Percentiles rank a stretch among this genome's conserved stretches.
These are phyloP conservation scores for Fusarium kyushuense DNA, from an alignment of 2,329 filamentous ascomycete genomes.

Conservation along the genomic window DNA sequence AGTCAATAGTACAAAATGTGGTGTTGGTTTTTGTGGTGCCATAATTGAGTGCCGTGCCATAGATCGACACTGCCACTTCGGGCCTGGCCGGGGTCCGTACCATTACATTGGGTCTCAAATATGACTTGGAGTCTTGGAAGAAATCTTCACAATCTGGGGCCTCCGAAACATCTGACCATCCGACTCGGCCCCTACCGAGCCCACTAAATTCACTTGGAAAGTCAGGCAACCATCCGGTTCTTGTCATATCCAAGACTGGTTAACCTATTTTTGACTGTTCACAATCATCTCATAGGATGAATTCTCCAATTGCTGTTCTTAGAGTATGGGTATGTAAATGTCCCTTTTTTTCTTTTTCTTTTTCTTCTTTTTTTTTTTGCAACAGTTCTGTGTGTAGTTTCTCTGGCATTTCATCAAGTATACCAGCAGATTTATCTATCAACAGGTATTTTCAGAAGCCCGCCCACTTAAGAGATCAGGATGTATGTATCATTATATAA, in stretches of 20 bases:
- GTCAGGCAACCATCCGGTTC: conserved; percentile 31
- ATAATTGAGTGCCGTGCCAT: conserved; percentile 9
- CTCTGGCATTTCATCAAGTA: too few relatives aligned
- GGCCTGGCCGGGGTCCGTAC: conserved; percentile 34
- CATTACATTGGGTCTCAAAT: background rate
- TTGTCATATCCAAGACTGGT: background rate
- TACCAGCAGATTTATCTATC: too few relatives aligned
- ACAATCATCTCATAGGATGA: background rate
- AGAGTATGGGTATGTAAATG: too few relatives aligned
- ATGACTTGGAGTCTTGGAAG: background rate
- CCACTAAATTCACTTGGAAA: conserved; percentile 21
- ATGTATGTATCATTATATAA: background rate
- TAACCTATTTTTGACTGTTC: conserved; percentile 6
- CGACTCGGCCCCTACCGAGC: conserved; percentile 35
- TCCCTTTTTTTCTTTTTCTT: too few relatives aligned
- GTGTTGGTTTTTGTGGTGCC: conserved; percentile 42
- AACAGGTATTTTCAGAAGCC: too few relatives aligned
- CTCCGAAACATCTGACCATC: conserved; percentile 27
- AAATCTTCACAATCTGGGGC: background rate
- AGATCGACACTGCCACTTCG: conserved; percentile 27
- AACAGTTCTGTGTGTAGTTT: too few relatives aligned
- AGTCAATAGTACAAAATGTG: conserved; percentile 4
- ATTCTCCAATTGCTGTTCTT: background rate
- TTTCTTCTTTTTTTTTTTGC: too few relatives aligned
- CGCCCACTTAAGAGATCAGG: too few relatives aligned